phyloP scores from a whole-genome alignment of 1,284 basidiomycete genomes.

The Vanrija sp. region DNA sequence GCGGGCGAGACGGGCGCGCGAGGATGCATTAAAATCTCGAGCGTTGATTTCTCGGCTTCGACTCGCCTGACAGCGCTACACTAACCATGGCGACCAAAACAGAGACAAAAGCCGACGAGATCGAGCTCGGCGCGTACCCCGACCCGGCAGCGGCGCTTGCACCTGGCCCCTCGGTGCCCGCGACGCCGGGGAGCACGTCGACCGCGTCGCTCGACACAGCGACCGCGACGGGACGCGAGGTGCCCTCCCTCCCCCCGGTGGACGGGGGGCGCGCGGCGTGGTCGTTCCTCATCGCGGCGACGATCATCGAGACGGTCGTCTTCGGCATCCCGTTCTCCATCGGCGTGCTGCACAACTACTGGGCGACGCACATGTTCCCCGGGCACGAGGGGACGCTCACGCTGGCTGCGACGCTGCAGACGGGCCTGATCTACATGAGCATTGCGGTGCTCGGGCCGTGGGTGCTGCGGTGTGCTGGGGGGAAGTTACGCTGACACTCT shows the following conservation, averaged over 20 bases:
- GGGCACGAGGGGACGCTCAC: slow-evolving; percentile 18
- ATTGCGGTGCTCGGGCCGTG: slow-evolving; percentile 34
- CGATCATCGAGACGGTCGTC: slow-evolving; percentile 38
- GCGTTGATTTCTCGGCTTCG: too few species aligned
- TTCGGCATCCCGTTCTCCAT: slow-evolving; percentile 47
- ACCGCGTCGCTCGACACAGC: too few species aligned
- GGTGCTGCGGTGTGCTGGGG: slow-evolving; percentile 1
- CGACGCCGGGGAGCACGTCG: neutral
- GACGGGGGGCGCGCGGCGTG: slow-evolving; percentile 44
- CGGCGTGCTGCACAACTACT: slow-evolving; percentile 46
- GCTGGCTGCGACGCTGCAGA: slow-evolving; percentile 40
- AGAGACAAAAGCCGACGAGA: too few species aligned
- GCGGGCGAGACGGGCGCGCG: too few species aligned
- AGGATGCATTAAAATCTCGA: too few species aligned
- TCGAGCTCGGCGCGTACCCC: neutral
- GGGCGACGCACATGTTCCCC: slow-evolving; percentile 35
- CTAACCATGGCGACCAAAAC: too few species aligned
- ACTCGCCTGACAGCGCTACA: too few species aligned
- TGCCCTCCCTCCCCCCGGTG: slow-evolving; percentile 34
- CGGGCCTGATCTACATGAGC: slow-evolving; percentile 39
- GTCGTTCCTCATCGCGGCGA: slow-evolving; percentile 42
- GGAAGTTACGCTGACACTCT: neutral
- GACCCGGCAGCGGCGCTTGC: neutral
- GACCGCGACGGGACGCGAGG: neutral
- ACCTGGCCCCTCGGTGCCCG: neutral